Evolutionary conservation across 2,329 filamentous ascomycete species (phyloP).

Genomic region (Aspergillus amoenus): DNA sequence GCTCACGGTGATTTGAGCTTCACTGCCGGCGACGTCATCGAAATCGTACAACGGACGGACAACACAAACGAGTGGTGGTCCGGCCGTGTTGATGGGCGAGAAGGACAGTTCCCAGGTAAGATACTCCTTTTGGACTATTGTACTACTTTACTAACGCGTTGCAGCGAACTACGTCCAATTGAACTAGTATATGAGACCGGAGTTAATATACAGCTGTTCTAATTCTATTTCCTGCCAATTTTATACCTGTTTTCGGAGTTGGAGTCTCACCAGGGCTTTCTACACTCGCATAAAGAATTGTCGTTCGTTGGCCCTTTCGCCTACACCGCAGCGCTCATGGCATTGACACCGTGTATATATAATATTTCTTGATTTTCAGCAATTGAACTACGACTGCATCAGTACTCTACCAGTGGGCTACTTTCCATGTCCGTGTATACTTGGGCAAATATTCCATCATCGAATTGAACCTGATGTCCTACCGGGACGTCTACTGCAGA

Average conservation of each 20-base stretch:
- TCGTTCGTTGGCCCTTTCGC: background rate
- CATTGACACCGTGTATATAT: conserved; percentile 10
- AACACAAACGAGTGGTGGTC: conserved; percentile 99
- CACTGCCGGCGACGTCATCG: conserved; percentile 81
- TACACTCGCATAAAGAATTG: conserved; percentile 1
- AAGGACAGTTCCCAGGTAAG: conserved; percentile 93
- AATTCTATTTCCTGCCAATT: conserved; percentile 7
- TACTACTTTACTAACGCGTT: conserved; percentile 11
- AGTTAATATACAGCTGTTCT: conserved; percentile 12
- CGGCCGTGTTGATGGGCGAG: conserved; percentile 73
- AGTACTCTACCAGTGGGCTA: background rate
- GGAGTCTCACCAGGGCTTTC: conserved; percentile 3
- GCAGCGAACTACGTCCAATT: conserved; percentile 40
- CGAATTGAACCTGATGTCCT: too few species aligned
- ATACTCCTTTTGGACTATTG: conserved; percentile 7
- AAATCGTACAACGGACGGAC: conserved; percentile 77
- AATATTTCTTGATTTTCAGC: conserved; percentile 9
- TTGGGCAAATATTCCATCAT: too few species aligned
- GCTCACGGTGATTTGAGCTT: conserved; percentile 94
- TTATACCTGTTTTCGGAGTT: conserved; percentile 6
- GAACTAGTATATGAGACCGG: conserved; percentile 23
- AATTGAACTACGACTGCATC: background rate
- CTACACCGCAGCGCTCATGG: conserved; percentile 2
- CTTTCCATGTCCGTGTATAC: background rate
- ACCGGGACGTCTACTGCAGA: too few species aligned